Base-by-base conservation (phyloP, 768 basidiomycete species). In the Suillus brevipes region DNA sequence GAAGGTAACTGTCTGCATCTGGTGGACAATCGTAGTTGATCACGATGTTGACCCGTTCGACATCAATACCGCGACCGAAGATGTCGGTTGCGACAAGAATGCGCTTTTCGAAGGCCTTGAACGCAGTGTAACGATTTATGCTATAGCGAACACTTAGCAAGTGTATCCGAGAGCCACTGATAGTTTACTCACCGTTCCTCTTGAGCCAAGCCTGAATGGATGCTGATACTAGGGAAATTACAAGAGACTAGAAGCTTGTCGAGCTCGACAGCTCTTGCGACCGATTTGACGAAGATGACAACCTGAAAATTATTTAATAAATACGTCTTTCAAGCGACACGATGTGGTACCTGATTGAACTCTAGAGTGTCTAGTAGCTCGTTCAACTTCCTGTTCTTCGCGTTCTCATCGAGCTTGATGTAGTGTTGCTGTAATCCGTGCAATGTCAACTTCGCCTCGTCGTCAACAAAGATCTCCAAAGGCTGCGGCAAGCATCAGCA, bases 61-160 rank as follows among this genome's bases (percentile, higher is more conserved):
- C 97, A 81, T 99, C 97, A 69, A 99, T 99, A 69, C 97, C 97
- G 77, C 97, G 94, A 66, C 97, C 97, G 67, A 99, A 99, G 69
- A 99, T 99, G 77, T 99, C 97, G 23, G 97, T 99, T 23, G 96
- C 97, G 49, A 99, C 97, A 23, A 99, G 85, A 69, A 99, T 98
- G 69, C 97, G 95, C 81, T 98, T 99, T 83, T 99, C 97, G 70
- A 99, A 99, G 20, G 94, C 93, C 80, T 99, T 99, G 86, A 99
- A 99, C 43, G 96, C 94, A 34, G 93, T 92, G 81, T 99, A 99
- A 18, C 97, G 92, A 64, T 85, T 86, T 77, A 99, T 99, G 64
- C 95, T 97, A 74, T 25, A 69, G 61, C n/a, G 25, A 61, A 43
- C 1, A n/a, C n/a, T 62, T 2, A 37, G 38, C 55, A 63, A 25